Base-by-base conservation (phyloP, 2,329 filamentous ascomycete species). In the Trichophaea hybrida region DNA sequence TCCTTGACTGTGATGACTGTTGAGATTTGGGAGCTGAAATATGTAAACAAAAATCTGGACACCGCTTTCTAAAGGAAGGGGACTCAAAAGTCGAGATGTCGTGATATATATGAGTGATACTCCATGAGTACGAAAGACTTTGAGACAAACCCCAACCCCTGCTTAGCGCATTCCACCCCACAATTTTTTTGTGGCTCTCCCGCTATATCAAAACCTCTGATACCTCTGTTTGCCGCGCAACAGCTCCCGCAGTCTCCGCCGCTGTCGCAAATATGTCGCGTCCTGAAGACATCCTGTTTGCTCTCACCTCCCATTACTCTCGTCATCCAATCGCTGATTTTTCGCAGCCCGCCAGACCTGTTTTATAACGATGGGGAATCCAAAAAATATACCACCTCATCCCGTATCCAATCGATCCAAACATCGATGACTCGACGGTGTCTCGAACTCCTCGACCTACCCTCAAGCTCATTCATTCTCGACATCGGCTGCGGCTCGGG, bases 311-410 rank as follows among this genome's bases (percentile, higher is more conserved):
- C 58, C 24, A 58, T 57, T 49, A 24, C 40, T 59, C n/a, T 55
- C 64, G 63, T 54, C 61, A 62, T 37, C 43, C 40, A 35, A 59
- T 61, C 61, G 70, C 66, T 68, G 61, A 63, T 40, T 59, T 46
- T 8, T 12, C 1, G 53, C 72, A 94, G 88, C 71, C 88, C 90
- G 55, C 91, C 93, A 66, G 93, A 98, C 75, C 85, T 97, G 71
- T 94, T 94, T 77, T 98, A 98, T 79, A 85, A 96, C 77, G 91
- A 97, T 75, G 78, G 79, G 73, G 91, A 96, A 77, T 91, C 93
- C 35, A 85, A 87, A 72, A 97, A 97, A 78, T 98, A 98, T 77
- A 97, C 93, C 6, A 96, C 91, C 4, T 91, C 84, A 65, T 95
- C 89, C 4, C 88, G 93, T 65, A 97, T 98, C 71, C 88, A 93